Percentiles rank a stretch among this genome's conserved stretches.
Conservation (phyloP, 208 protist genomes). For the Trypanosoma scelopori region DNA sequence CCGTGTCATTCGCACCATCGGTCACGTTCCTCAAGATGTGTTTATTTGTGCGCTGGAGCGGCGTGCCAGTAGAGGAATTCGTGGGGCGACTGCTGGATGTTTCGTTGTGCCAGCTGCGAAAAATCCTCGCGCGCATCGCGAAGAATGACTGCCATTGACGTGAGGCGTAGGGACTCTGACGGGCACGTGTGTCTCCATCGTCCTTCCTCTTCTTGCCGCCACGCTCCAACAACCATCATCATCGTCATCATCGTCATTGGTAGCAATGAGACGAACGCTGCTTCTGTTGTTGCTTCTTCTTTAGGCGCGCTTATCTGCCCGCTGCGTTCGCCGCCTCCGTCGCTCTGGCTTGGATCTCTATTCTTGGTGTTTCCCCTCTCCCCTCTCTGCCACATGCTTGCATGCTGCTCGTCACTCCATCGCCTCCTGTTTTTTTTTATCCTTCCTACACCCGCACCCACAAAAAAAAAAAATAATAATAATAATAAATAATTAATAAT, state of each 20-base stretch:
- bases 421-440: no score
- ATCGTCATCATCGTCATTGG: no score
- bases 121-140: constrained; percentile 7
- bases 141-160: neutral
- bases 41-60: constrained; percentile 14
- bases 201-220: neutral
- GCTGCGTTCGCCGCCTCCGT: no score
- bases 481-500: no score
- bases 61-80: constrained; percentile 24
- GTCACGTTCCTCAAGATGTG: constrained; percentile 16
- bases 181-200: neutral
- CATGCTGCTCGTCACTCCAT: no score
- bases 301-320: neutral
- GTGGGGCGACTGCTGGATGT: constrained; percentile 13
- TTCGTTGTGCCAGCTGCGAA: constrained; percentile 11
- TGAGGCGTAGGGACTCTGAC: neutral
- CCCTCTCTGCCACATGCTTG: no score
- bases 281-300: neutral
- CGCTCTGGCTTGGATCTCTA: no score
- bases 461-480: no score
- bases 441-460: no score
- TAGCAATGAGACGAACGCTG: no score
- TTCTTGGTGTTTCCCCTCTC: no score
- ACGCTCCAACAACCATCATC: no score
- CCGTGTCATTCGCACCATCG: constrained; percentile 31